Percentiles rank a stretch among this genome's conserved stretches.
phyloP scores from a whole-genome alignment of 768 basidiomycete species.

The Sarcodon aspratus region DNA sequence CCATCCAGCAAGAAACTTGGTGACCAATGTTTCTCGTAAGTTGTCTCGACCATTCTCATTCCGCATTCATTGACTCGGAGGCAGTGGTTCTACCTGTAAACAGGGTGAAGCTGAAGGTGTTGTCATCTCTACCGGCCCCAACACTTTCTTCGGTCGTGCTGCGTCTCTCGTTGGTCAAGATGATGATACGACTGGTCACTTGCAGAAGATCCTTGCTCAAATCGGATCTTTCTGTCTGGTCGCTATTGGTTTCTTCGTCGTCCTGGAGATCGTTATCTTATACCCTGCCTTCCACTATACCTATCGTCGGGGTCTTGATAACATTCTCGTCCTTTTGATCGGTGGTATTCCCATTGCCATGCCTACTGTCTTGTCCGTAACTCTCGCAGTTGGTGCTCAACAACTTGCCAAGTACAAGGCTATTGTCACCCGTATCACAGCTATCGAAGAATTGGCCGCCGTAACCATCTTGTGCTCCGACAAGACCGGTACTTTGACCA shows the following conservation, averaged over 20 bases:
- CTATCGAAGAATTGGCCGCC: slow-evolving; percentile 96
- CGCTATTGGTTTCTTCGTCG: slow-evolving; percentile 90
- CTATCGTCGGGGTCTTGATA: slow-evolving; percentile 93
- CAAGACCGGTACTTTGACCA: slow-evolving; percentile 97
- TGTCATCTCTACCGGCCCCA: slow-evolving; percentile 95
- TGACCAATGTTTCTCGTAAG: slow-evolving; percentile 97
- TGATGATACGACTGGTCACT: slow-evolving; percentile 94
- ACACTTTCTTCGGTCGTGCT: slow-evolving; percentile 98
- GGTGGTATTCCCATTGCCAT: slow-evolving; percentile 99
- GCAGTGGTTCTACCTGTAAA: slow-evolving; percentile 92
- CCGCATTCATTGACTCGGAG: slow-evolving; percentile 5
- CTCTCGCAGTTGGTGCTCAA: slow-evolving; percentile 96
- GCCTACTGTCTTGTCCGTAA: slow-evolving; percentile 97
- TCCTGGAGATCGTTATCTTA: slow-evolving; percentile 88
- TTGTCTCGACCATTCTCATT: slow-evolving; percentile 12
- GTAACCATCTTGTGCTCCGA: slow-evolving; percentile 98
- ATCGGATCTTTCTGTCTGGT: slow-evolving; percentile 97
- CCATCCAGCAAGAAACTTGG: slow-evolving; percentile 86
- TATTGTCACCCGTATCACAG: slow-evolving; percentile 98
- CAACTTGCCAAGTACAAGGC: slow-evolving; percentile 99
- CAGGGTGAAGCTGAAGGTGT: slow-evolving; percentile 99
- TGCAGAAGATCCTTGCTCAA: slow-evolving; percentile 97
- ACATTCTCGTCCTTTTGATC: slow-evolving; percentile 97
- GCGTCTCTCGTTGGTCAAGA: slow-evolving; percentile 96
- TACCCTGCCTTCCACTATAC: slow-evolving; percentile 86